Base-by-base conservation (phyloP, 2,329 filamentous ascomycete genomes). In the Diaporthe citriasiana region DNA sequence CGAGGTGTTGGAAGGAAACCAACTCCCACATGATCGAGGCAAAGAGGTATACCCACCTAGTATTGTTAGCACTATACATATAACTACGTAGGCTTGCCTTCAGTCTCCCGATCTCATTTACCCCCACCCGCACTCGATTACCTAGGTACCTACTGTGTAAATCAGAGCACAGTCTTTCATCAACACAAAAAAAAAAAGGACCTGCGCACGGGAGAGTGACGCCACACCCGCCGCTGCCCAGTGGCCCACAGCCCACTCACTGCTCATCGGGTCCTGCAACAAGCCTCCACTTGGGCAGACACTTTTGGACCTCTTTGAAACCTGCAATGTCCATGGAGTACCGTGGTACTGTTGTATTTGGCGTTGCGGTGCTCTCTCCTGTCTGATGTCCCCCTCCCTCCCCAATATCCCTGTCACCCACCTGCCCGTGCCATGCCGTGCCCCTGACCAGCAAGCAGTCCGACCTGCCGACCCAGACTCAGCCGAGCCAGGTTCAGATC, bases 281-380 rank as follows among this genome's bases (percentile, higher is more conserved):
- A 42, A 66, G 22, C 60, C 30, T 65, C 42, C 40, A 65, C 59
- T 66, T 66, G 57, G 40, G 40, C 30, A 57, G 55, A 57, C 55
- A 42, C 57, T 45, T 45, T 30, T 45, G 57, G 15, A 35, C 17
- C 42, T n/a, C 50, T 19, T 47, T 65, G 40, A 47, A 65, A 65
- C 59, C 59, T n/a, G 57, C 38, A 60, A 19, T 63, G 35, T 19
- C 35, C 25, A 60, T 13, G 3, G 57, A 8, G 22, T 40, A 40
- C 22, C 25, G 56, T 40, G 13, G 7, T n/a, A n/a, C 10, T 50
- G 22, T n/a, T n/a, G n/a, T n/a, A n/a, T n/a, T n/a, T n/a, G 45
- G 22, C 19, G 42, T 47, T 47, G 17, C 42, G 22, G 42, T 47
- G 33, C 33, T 25, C 19, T 59, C 59, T 45, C 59, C 40, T 45